Conservation (phyloP, 2,329 filamentous ascomycete species). For the Achaetomium macrosporum region DNA sequence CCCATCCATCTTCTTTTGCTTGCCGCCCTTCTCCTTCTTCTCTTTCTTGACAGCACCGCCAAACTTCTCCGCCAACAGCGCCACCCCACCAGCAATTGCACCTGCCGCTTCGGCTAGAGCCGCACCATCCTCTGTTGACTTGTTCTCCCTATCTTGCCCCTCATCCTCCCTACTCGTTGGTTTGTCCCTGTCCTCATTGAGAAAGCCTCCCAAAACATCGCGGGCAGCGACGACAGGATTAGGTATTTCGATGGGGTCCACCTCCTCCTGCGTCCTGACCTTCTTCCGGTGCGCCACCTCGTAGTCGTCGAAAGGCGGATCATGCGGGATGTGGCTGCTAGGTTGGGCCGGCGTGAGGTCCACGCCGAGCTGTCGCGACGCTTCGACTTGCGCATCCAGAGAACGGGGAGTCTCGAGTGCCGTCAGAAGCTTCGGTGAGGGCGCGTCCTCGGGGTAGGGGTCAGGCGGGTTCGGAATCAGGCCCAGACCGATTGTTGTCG, state of each 20-base stretch:
- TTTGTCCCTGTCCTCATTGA: background rate
- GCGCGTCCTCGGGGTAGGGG: conserved; percentile 27
- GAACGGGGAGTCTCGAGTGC: conserved; percentile 16
- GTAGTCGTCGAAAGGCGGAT: conserved; percentile 34
- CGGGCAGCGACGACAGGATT: conserved; percentile 26
- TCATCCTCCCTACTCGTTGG: background rate
- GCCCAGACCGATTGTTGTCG: conserved; percentile 25
- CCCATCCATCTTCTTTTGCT: conserved; percentile 24
- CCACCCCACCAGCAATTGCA: conserved; percentile 28
- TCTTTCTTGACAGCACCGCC: conserved; percentile 30
- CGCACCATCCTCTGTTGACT: conserved; percentile 14
- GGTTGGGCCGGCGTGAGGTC: conserved; percentile 29
- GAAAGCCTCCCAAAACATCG: conserved; percentile 16
- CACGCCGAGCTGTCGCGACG: conserved; percentile 17
- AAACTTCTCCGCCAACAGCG: conserved; percentile 33
- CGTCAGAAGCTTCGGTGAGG: conserved; percentile 30
- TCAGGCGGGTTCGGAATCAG: conserved; percentile 28
- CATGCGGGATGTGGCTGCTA: conserved; percentile 33
- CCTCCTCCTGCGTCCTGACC: conserved; percentile 27
- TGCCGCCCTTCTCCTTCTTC: conserved; percentile 30
- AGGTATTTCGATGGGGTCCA: conserved; percentile 24
- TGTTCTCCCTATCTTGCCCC: background rate
- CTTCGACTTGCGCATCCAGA: conserved; percentile 1
- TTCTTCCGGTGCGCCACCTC: conserved; percentile 33
- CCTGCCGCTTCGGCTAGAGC: conserved; percentile 27